phyloP scores from a whole-genome alignment of 1,139 yeast species.

The Candida tunisiensis region DNA sequence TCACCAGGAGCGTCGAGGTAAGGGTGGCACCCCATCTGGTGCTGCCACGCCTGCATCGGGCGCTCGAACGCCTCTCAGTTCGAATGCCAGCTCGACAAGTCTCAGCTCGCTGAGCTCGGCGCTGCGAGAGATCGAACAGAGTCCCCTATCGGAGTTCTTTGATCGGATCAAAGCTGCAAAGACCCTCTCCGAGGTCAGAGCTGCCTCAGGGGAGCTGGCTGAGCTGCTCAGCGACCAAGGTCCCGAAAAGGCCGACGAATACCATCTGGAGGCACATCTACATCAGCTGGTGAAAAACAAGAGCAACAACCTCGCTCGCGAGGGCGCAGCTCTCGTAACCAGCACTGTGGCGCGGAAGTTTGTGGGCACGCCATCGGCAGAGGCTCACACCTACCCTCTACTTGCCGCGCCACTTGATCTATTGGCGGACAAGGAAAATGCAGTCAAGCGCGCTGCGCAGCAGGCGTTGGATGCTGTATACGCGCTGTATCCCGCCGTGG shows the following conservation, averaged over 20 bases:
- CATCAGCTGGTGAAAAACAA: slow-evolving; percentile 57
- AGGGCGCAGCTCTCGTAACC: slow-evolving; percentile 45
- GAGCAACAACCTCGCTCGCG: slow-evolving; percentile 57
- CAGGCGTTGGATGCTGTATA: slow-evolving; percentile 41
- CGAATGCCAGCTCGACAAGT: slow-evolving; percentile 37
- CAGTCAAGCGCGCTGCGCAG: slow-evolving; percentile 65
- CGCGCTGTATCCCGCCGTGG: slow-evolving; percentile 63
- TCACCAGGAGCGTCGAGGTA: too few species aligned
- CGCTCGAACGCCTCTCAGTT: slow-evolving; percentile 3
- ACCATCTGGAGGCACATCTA: slow-evolving; percentile 48
- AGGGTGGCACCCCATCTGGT: too few species aligned
- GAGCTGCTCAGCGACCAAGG: slow-evolving; percentile 31
- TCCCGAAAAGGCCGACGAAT: slow-evolving; percentile 35
- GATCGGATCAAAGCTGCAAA: slow-evolving; percentile 37
- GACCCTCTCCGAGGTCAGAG: slow-evolving; percentile 47
- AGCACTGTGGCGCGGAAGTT: slow-evolving; percentile 51
- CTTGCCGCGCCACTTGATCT: slow-evolving; percentile 41
- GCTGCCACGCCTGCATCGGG: background rate
- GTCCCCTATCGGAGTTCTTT: slow-evolving; percentile 56
- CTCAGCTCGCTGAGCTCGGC: slow-evolving; percentile 59
- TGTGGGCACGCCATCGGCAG: slow-evolving; percentile 51
- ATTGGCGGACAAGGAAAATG: slow-evolving; percentile 72
- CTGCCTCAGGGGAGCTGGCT: slow-evolving; percentile 41
- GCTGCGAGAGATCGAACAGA: slow-evolving; percentile 41
- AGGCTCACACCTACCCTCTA: slow-evolving; percentile 50